Base-by-base conservation (phyloP, 208 protist genomes). In the Wallacemonas sp. region DNA sequence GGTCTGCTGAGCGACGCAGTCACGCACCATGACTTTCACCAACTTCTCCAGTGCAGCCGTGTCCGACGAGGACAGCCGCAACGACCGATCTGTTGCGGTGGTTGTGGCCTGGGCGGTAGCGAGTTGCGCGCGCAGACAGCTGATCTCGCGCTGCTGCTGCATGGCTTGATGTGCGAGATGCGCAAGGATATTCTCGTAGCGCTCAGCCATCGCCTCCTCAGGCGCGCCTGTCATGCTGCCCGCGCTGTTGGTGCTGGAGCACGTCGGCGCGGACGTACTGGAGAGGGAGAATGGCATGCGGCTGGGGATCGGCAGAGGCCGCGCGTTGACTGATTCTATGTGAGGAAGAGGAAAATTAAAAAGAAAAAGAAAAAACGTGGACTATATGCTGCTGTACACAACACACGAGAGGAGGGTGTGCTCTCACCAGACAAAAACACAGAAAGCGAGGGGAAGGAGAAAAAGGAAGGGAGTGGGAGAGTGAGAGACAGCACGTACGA, bases 111-210 rank as follows among this genome's bases (percentile, higher is more conserved):
- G 8, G 5, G 24, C 27, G 14, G 34, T 36, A 26, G 34, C 57
- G 57, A 84, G 44, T 4, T 58, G 47, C 3, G 23, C 33, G 14
- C 70, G 74, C 24, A 92, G 48, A 24, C 39, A n/a, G 17, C 16
- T 27, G 30, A 92, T 86, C 23, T 88, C 81, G 8, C 75, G 48
- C 63, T 92, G 76, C 62, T 92, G 85, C 39, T 76, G 57, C 2
- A 85, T 29, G 1, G 78, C 74, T 46, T 88, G 81, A 23, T 74
- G 46, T 11, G 85, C 68, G 57, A 91, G 74, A 6, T 80, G 65
- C 1, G 58, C 21, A 32, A 91, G 68, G 6, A 91, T 24, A 17
- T 48, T 43, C 44, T 91, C 78, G 61, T 81, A 87, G 27, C 74
- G 78, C 29, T 43, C 8, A 9, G 30, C 38, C 12, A 77, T 30